Percentiles rank a stretch among this genome's conserved stretches.
phyloP scores from a whole-genome alignment of 2,329 filamentous ascomycete species.

The Colletotrichum musicola region DNA sequence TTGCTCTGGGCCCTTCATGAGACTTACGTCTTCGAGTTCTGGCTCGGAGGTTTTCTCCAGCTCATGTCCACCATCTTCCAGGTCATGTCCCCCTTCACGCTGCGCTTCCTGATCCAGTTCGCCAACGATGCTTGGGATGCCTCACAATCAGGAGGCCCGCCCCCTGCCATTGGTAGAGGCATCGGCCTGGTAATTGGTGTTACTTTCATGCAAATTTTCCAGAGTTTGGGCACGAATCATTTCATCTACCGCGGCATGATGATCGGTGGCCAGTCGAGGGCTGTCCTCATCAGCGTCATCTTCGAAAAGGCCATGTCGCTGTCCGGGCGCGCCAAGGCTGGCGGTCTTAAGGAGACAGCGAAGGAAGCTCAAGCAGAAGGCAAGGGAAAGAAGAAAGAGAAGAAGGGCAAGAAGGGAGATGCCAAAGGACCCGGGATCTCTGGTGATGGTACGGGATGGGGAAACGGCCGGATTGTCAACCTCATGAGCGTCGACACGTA shows the following conservation, averaged over 20 bases:
- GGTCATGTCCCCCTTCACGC: constrained; percentile 85
- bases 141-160: constrained; percentile 58
- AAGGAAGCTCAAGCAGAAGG: constrained; percentile 61
- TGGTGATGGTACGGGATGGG: constrained; percentile 86
- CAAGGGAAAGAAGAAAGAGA: constrained; percentile 53
- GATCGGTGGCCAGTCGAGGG: constrained; percentile 85
- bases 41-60: constrained; percentile 83
- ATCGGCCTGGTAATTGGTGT: constrained; percentile 88
- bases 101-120: constrained; percentile 89
- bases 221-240: constrained; percentile 86
- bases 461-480: constrained; percentile 91
- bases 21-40: constrained; percentile 86
- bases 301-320: constrained; percentile 94
- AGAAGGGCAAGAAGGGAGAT: constrained; percentile 55
- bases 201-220: constrained; percentile 84
- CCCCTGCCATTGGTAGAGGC: constrained; percentile 79
- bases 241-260: constrained; percentile 95
- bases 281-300: constrained; percentile 85
- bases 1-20: constrained; percentile 87
- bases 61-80: constrained; percentile 80
- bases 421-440: constrained; percentile 62
- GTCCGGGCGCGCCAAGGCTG: constrained; percentile 88
- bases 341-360: constrained; percentile 68
- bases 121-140: constrained; percentile 83
- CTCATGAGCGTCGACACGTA: constrained; percentile 97